Evolutionary conservation across 1,139 yeast genomes (phyloP).

Genomic region (Lodderomyces orthopsilosis): DNA sequence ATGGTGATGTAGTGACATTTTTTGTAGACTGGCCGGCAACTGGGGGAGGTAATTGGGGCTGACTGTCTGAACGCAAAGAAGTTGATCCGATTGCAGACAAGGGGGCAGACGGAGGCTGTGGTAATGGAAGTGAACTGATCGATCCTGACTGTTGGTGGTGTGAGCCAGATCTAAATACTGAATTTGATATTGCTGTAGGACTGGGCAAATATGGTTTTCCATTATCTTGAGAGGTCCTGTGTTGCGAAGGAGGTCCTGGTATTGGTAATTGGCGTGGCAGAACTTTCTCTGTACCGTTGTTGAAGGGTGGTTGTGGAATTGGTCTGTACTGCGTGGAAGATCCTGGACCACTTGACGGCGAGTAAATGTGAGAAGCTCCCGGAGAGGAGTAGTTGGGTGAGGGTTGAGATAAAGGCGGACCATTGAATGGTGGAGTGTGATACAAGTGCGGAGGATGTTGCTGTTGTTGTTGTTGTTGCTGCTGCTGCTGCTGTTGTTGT

Average conservation of each 20-base stretch:
- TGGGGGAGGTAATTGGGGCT: slow-evolving; percentile 4
- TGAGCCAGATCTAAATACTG: background rate
- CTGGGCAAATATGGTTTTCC: slow-evolving; percentile 6
- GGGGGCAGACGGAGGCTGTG: slow-evolving; percentile 12
- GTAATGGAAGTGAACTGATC: slow-evolving; percentile 8
- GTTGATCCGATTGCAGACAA: slow-evolving; percentile 3
- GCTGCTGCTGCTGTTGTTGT: background rate
- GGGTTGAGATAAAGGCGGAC: background rate
- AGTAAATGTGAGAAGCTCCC: background rate
- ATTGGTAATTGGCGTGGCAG: slow-evolving; percentile 8
- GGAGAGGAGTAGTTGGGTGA: background rate
- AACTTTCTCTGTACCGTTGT: background rate
- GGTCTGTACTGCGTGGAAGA: background rate
- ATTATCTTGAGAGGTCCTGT: slow-evolving; percentile 3
- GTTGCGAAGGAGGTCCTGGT: slow-evolving; percentile 6
- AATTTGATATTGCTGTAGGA: slow-evolving; percentile 1
- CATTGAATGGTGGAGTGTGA: background rate
- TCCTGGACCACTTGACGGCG: background rate
- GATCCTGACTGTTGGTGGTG: slow-evolving; percentile 2
- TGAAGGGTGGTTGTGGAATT: background rate
- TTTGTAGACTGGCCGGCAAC: slow-evolving; percentile 2
- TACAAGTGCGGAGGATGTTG: background rate
- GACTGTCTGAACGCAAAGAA: background rate
- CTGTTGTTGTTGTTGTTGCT: no score
- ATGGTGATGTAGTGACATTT: slow-evolving; percentile 1